Conservation (phyloP, 2,329 filamentous ascomycete genomes). For the Penicillium corylophilum region DNA sequence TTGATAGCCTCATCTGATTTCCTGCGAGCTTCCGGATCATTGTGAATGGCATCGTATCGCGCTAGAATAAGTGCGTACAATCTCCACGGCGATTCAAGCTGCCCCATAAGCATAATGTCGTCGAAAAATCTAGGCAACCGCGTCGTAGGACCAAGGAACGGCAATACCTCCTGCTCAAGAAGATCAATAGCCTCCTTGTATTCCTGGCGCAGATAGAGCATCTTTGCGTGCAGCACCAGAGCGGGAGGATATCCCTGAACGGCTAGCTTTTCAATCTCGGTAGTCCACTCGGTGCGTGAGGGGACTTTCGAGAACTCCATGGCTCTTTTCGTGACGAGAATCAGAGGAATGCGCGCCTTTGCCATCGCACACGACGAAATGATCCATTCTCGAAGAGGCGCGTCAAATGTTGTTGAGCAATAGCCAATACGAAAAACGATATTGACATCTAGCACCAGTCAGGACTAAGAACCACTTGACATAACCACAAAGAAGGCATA, state of each 20-base stretch:
- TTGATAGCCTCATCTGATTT: constrained; percentile 23
- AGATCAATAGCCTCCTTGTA: constrained; percentile 22
- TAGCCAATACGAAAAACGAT: constrained; percentile 26
- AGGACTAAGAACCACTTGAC: background rate
- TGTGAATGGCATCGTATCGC: background rate
- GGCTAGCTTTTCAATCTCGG: constrained; percentile 25
- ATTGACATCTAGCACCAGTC: constrained; percentile 21
- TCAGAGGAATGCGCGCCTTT: constrained; percentile 18
- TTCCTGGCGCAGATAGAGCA: constrained; percentile 24
- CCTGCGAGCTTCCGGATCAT: constrained; percentile 1
- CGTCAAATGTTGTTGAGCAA: background rate
- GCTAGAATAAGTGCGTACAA: constrained; percentile 22
- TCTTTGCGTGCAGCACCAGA: constrained; percentile 29
- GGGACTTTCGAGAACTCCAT: constrained; percentile 1
- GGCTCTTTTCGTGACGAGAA: constrained; percentile 12
- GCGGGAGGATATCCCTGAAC: constrained; percentile 28
- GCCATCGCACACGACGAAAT: constrained; percentile 22
- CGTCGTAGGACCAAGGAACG: constrained; percentile 18
- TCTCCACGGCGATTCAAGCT: constrained; percentile 29
- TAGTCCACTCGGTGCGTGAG: constrained; percentile 9
- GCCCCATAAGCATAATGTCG: constrained; percentile 9
- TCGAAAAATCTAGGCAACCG: background rate
- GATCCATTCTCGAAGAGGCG: constrained; percentile 21
- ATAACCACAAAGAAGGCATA: background rate
- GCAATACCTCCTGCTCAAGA: constrained; percentile 27